Evolutionary conservation across 2,329 filamentous ascomycete species (phyloP), one percentile per base, ranked within the genome.

Genomic region (Aspergillus thermomutatus): DNA sequence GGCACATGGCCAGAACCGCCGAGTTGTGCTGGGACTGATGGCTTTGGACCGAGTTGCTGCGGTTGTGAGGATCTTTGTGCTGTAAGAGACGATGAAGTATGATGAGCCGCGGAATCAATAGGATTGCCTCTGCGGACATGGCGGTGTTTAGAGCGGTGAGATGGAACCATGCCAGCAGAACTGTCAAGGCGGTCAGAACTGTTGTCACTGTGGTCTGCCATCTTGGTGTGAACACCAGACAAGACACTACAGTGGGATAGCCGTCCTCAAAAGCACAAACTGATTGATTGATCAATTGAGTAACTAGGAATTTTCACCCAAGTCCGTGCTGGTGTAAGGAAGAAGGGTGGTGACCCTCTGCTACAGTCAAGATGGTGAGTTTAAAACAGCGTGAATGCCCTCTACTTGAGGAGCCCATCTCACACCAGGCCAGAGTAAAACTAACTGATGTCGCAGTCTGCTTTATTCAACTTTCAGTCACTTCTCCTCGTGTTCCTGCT

Each of bases 401-500:
- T 26, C 17, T n/a, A 23, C 43, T 49, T 27, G 4, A 48, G 26
- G 8, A 21, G 25, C 48, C 26, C 50, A 47, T 17, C 5, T 14
- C 31, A 5, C 14, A 37, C 31, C 31, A 40, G 28, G 34, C 26
- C 21, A 28, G 50, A 43, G 8, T 23, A 21, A 37, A 37, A n/a
- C 48, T 34, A 48, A 31, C 25, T 53, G 17, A 43, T 49, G 23
- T 45, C 40, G 51, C 69, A 97, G 94, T 90, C 94, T 58, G 94
- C 94, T 54, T 88, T 99, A 70, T 97, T 99, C 87, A 97, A 97
- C 80, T 97, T 99, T 81, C 92, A 97, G 77, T 96, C 92, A 57
- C 89, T 97, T 66, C 85, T 99, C 67, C 86, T 97, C 68, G 93
- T 97, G 65, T 87, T 99, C 69, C 87, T 99, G 52, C 88, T 99